Percentiles rank a stretch among this genome's conserved stretches.
Evolutionary conservation across 805 yeast genomes (phyloP).

Genomic region (Yarrowia hollandica): DNA sequence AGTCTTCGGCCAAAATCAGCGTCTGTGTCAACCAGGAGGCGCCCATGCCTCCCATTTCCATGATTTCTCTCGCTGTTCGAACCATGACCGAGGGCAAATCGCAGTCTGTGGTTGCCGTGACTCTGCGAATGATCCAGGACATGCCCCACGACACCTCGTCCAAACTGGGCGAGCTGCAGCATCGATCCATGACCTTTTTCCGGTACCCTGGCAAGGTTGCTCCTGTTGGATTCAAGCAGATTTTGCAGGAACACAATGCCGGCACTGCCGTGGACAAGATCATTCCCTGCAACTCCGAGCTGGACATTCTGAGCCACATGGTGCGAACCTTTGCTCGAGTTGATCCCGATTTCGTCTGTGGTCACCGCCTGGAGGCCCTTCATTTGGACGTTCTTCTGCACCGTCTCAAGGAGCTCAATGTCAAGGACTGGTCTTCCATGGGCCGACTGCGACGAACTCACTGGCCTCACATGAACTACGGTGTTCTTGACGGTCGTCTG

Average conservation of each 20-base stretch:
- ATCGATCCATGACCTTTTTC: conserved; percentile 56
- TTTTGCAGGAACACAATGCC: conserved; percentile 47
- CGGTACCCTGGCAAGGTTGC: conserved; percentile 66
- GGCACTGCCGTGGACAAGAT: conserved; percentile 43
- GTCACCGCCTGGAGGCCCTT: conserved; percentile 79
- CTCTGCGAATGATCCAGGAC: conserved; percentile 68
- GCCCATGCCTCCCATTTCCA: conserved; percentile 65
- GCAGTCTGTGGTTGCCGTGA: conserved; percentile 85
- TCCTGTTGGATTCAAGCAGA: conserved; percentile 66
- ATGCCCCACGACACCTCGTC: conserved; percentile 76
- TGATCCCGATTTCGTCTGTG: conserved; percentile 90
- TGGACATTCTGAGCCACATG: conserved; percentile 38
- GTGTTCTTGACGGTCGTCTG: conserved; percentile 78
- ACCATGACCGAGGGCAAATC: conserved; percentile 71
- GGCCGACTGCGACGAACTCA: conserved; percentile 72
- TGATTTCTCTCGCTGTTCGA: conserved; percentile 75
- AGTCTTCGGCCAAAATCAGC: conserved; percentile 22
- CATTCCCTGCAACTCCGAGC: conserved; percentile 32
- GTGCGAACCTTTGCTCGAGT: conserved; percentile 72
- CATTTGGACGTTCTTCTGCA: conserved; percentile 78
- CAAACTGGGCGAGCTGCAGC: conserved; percentile 49
- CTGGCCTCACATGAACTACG: conserved; percentile 69
- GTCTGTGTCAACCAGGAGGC: conserved; percentile 36
- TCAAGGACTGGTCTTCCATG: conserved; percentile 74
- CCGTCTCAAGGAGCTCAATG: conserved; percentile 71